Base-by-base conservation (phyloP, 805 yeast species). In the Vanderwaltozyma verrucispora region DNA sequence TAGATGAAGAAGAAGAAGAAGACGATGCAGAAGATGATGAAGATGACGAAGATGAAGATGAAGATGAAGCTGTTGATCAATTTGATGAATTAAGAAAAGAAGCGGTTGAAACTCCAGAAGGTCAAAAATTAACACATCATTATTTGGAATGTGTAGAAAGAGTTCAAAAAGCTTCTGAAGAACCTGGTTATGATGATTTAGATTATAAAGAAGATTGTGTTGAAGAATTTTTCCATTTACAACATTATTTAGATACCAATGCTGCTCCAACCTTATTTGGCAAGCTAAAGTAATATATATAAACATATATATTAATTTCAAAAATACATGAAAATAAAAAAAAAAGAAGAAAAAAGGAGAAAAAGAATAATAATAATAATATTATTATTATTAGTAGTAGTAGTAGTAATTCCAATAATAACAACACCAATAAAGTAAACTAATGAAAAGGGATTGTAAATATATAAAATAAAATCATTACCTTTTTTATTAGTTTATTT, bases 191-290 rank as follows among this genome's bases (percentile, higher is more conserved):
- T 62, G 95, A 66, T 21, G 79, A 81, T 41, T 74, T 73, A 54
- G 77, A 71, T 10, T 72, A 85, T 72, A 89, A 89, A 68, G 98
- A 89, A 71, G 96, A 89, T 68, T 89, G 98, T 73, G 81, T 89
- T 45, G 97, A 89, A 68, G 98, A 89, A 68, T 89, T 83, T 65
- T 89, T 89, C 86, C 97, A 92, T 68, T 72, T 88, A 62, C 86
- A 86, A 64, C 96, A 89, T 66, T 85, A 94, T 70, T 52, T 88
- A 54, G 86, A 85, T 66, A 92, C 84, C 62, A 77, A 94, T 70
- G 86, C 80, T 61, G 86, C 94, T 46, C 95, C 95, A 66, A 80
- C 77, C 64, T 71, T 88, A 63, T 85, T 88, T 72, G 68, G 75
- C 71, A 83, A 80, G 68, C 77, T 87, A 67, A 85, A 84, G 66